phyloP scores from a whole-genome alignment of 1,139 yeast species.

The Scheffersomyces segobiensis region DNA sequence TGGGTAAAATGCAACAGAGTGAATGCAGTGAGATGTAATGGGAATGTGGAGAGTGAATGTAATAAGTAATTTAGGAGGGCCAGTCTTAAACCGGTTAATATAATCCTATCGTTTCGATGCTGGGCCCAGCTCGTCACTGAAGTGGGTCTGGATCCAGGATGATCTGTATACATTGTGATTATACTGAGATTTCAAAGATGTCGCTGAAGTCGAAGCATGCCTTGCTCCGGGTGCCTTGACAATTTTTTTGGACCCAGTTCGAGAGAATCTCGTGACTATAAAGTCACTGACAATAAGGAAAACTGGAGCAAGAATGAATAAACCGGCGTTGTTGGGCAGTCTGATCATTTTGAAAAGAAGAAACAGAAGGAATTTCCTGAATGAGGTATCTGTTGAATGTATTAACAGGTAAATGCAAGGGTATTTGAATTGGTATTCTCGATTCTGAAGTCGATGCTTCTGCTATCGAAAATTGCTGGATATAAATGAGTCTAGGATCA shows the following conservation, averaged over 20 bases:
- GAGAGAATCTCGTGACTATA: slow-evolving; percentile 16
- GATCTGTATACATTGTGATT: neutral
- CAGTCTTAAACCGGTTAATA: neutral
- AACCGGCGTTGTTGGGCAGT: slow-evolving; percentile 15
- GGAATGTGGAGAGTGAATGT: neutral
- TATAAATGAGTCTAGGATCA: neutral
- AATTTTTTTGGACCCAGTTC: slow-evolving; percentile 14
- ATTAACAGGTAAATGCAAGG: slow-evolving; percentile 2
- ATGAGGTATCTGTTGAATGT: neutral
- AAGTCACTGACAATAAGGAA: slow-evolving; percentile 19
- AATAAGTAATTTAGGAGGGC: neutral
- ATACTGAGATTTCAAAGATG: neutral
- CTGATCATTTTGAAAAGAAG: slow-evolving; percentile 8
- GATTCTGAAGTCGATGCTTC: neutral
- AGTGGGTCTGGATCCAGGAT: neutral
- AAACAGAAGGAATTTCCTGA: neutral
- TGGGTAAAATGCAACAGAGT: neutral
- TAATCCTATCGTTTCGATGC: neutral
- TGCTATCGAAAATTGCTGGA: neutral
- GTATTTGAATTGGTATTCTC: slow-evolving; percentile 3
- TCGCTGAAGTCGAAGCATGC: neutral
- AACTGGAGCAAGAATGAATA: slow-evolving; percentile 19
- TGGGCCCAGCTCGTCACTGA: neutral
- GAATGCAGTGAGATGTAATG: neutral
- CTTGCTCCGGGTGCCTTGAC: slow-evolving; percentile 3